phyloP scores from a whole-genome alignment of 345 rosid species.

The Bruguiera sexangula region DNA sequence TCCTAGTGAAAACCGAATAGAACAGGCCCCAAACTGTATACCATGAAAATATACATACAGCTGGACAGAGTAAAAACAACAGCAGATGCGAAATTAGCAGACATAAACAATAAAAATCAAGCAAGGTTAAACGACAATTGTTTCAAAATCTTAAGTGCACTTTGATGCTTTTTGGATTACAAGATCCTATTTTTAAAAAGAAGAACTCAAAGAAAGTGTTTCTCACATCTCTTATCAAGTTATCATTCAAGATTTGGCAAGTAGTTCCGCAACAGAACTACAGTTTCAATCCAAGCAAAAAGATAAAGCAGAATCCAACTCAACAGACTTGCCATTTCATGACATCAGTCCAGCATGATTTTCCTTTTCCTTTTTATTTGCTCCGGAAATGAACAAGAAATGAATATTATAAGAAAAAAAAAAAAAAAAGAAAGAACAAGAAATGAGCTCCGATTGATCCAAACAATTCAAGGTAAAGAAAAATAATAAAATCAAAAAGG shows the following conservation, averaged over 20 bases:
- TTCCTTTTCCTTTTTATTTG: background rate
- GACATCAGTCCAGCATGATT: background rate
- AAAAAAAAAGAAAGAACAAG: no score
- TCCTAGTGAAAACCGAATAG: conserved; percentile 9
- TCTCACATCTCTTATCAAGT: background rate
- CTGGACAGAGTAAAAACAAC: conserved; percentile 14
- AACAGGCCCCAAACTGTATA: conserved; percentile 13
- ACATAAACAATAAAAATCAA: background rate
- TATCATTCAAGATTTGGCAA: background rate
- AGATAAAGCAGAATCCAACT: background rate
- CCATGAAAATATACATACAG: conserved; percentile 1
- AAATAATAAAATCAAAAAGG: no score
- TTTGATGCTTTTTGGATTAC: background rate
- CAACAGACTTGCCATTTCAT: background rate
- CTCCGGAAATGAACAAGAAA: background rate
- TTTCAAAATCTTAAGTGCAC: background rate
- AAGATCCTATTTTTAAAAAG: background rate
- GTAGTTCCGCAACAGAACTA: background rate
- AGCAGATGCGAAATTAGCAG: background rate
- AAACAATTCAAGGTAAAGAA: no score
- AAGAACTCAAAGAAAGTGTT: background rate
- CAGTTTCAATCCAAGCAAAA: background rate
- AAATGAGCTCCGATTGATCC: no score
- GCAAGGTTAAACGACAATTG: background rate
- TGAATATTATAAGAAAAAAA: no score